Percentiles rank a stretch among this genome's conserved stretches.
phyloP scores from a whole-genome alignment of 305 asterid species.

The Rubia peregrina region DNA sequence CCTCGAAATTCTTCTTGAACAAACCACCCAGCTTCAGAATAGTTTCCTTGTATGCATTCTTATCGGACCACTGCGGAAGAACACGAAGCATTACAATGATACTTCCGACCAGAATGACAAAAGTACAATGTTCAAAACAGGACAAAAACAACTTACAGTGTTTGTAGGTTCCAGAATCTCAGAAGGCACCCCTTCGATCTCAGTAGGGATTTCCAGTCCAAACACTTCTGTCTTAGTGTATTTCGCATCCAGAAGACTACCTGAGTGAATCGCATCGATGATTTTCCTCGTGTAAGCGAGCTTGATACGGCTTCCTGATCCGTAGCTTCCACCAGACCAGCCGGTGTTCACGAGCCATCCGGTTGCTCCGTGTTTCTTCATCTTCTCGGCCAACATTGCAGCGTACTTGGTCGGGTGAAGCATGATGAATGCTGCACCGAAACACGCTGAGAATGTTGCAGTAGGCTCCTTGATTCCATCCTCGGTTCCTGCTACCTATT shows the following conservation, averaged over 20 bases:
- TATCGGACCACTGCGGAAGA: constrained; percentile 56
- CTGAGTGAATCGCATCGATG: constrained; percentile 83
- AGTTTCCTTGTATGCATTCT: constrained; percentile 61
- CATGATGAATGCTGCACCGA: constrained; percentile 97
- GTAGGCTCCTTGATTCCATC: constrained; percentile 95
- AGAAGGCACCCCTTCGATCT: constrained; percentile 77
- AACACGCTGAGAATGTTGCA: constrained; percentile 95
- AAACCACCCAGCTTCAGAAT: constrained; percentile 69
- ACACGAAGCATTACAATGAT: not conserved
- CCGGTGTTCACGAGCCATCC: constrained; percentile 98
- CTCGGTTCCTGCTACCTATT: constrained; percentile 95
- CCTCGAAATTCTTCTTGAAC: constrained; percentile 81
- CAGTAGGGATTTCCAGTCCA: constrained; percentile 76
- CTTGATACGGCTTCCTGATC: constrained; percentile 74
- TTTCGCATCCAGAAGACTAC: constrained; percentile 59
- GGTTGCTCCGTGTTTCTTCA: constrained; percentile 82
- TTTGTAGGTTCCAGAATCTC: constrained; percentile 78
- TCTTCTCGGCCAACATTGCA: constrained; percentile 82
- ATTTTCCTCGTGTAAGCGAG: constrained; percentile 85
- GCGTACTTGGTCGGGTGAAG: constrained; percentile 94
- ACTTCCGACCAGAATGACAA: not conserved
- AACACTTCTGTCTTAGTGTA: constrained; percentile 68
- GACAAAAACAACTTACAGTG: constrained; percentile 42
- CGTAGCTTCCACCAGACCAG: constrained; percentile 97
- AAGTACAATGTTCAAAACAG: not conserved